Percentiles rank a stretch among this genome's conserved stretches.
These are phyloP conservation scores for Saccharomycopsis crataegensis DNA, from an alignment of 1,139 yeast species.

Conservation along the genomic window DNA sequence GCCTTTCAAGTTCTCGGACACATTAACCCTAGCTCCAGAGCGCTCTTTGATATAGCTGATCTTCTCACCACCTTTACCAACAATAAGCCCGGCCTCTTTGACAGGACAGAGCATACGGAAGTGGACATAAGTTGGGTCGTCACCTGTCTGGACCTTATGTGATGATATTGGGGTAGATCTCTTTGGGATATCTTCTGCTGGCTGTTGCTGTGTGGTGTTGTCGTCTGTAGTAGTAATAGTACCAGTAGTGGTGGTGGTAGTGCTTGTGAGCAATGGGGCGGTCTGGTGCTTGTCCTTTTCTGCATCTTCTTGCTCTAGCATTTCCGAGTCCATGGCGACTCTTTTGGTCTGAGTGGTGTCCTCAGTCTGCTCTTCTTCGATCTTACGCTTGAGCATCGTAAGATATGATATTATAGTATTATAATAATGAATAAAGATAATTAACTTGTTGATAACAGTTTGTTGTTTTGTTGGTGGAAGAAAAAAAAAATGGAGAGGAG, in stretches of 20 bases:
- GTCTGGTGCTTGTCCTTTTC: conserved; percentile 22
- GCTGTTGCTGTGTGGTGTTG: not conserved
- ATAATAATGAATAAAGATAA: too few relatives aligned
- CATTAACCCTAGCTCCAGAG: conserved; percentile 62
- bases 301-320: conserved; percentile 28
- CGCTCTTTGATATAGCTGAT: conserved; percentile 59
- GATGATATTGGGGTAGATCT: conserved; percentile 21
- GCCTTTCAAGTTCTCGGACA: conserved; percentile 70
- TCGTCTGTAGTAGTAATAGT: not conserved
- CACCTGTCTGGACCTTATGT: conserved; percentile 31
- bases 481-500: not conserved
- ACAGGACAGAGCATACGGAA: conserved; percentile 70
- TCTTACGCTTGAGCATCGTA: conserved; percentile 56
- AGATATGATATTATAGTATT: not conserved
- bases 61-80: conserved; percentile 72
- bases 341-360: conserved; percentile 42
- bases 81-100: conserved; percentile 69
- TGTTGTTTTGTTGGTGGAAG: not conserved
- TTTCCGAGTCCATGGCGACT: conserved; percentile 62
- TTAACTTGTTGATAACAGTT: not conserved
- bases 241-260: not conserved
- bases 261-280: conserved; percentile 9
- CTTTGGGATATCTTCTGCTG: conserved; percentile 3
- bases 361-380: conserved; percentile 41
- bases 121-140: conserved; percentile 47